A percentile compares a stretch with the other conserved stretches of the same genome.
phyloP scores from a whole-genome alignment of 108 stramenopile species.

The Nannochloropsis salina region DNA sequence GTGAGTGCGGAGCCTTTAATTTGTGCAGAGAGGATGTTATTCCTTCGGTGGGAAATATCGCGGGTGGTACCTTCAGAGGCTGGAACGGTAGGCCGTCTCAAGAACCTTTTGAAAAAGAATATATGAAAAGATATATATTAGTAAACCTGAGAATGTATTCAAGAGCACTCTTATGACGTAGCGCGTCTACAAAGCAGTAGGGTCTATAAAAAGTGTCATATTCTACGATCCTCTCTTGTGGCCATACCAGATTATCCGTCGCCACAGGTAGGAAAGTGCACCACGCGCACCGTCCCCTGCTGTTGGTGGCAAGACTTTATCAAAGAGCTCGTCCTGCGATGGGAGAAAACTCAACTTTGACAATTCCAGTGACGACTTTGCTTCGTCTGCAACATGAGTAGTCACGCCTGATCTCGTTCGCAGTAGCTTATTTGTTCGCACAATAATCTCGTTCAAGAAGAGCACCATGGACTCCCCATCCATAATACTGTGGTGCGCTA shows the following conservation, averaged over 20 bases:
- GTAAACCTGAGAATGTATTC: too few species aligned
- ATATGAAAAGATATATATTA: too few species aligned
- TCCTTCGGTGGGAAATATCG: neutral
- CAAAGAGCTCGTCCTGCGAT: neutral
- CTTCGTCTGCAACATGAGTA: neutral
- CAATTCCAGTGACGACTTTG: neutral
- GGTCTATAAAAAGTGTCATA: too few species aligned
- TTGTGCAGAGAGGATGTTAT: neutral
- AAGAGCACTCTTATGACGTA: too few species aligned
- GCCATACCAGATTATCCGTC: neutral
- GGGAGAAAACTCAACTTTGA: neutral
- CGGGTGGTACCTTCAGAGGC: neutral
- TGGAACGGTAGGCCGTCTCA: neutral
- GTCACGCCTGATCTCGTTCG: neutral
- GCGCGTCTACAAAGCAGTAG: too few species aligned
- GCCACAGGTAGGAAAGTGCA: neutral
- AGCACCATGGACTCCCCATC: conserved; percentile 10
- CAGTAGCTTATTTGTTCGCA: neutral
- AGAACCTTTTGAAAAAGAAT: neutral
- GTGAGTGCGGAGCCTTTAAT: neutral
- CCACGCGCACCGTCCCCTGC: neutral
- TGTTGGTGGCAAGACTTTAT: neutral
- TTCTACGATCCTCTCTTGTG: too few species aligned
- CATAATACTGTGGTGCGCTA: neutral
- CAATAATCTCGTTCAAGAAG: neutral